Percentiles rank a stretch among this genome's conserved stretches.
These are phyloP conservation scores for Coemansia furcata DNA, from an alignment of 192 early-diverging fungal species.

Conservation along the genomic window DNA sequence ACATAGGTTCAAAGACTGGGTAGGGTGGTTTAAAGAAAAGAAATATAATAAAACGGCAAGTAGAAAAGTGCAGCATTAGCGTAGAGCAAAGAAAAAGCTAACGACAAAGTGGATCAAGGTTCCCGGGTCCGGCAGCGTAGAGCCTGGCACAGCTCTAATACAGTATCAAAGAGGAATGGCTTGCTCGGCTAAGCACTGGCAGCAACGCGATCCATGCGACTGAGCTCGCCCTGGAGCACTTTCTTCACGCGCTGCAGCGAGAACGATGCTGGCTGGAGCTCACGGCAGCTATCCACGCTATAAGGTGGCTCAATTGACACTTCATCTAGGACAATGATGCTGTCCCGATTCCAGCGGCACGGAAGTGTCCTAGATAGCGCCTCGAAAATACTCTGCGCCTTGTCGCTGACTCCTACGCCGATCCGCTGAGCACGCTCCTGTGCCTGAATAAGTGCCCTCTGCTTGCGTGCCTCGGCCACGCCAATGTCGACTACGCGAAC, in stretches of 20 bases:
- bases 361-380: slow-evolving; percentile 79
- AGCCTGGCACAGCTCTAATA: background rate
- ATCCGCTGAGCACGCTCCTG: slow-evolving; percentile 51
- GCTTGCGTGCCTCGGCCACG: slow-evolving; percentile 38
- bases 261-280: slow-evolving; percentile 54
- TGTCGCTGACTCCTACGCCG: slow-evolving; percentile 75
- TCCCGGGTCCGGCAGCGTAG: background rate
- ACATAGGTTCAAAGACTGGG: background rate
- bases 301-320: slow-evolving; percentile 75
- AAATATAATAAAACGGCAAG: slow-evolving; percentile 1
- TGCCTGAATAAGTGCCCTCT: slow-evolving; percentile 26
- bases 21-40: background rate
- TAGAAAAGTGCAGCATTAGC: background rate
- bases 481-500: slow-evolving; percentile 10
- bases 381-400: slow-evolving; percentile 78
- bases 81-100: background rate
- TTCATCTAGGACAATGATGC: slow-evolving; percentile 80
- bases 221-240: slow-evolving; percentile 57
- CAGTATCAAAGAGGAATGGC: background rate
- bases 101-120: background rate
- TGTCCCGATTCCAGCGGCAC: slow-evolving; percentile 72
- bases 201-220: slow-evolving; percentile 21
- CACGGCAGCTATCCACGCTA: slow-evolving; percentile 60
- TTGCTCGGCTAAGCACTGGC: background rate
- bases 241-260: slow-evolving; percentile 72